phyloP scores from a whole-genome alignment of 441 rosid genomes.

The Populus tomentosa region DNA sequence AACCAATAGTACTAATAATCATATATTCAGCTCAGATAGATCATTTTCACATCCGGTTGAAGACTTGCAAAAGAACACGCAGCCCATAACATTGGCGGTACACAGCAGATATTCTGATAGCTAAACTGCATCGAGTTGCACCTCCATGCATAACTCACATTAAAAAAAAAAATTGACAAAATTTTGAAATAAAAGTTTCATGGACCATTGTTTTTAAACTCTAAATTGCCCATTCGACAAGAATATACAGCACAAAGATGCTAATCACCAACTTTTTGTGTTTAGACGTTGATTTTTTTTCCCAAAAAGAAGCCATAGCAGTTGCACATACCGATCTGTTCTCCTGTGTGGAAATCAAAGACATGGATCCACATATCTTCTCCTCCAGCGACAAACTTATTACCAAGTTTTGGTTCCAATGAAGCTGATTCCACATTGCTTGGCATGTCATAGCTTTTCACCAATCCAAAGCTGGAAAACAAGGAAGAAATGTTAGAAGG shows the following conservation, averaged over 20 bases:
- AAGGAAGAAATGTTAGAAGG: neutral
- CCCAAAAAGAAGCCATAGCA: neutral
- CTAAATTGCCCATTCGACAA: neutral
- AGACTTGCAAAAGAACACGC: neutral
- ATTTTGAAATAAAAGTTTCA: neutral
- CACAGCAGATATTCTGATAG: neutral
- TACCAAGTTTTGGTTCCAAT: constrained; percentile 83
- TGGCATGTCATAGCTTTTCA: constrained; percentile 64
- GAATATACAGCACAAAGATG: neutral
- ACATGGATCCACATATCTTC: constrained; percentile 65
- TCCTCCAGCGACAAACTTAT: constrained; percentile 86
- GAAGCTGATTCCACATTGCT: constrained; percentile 89
- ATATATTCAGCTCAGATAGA: neutral
- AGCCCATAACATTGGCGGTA: neutral
- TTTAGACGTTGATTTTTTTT: neutral
- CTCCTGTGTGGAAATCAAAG: constrained; percentile 89
- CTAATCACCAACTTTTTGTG: neutral
- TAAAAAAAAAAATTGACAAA: neutral
- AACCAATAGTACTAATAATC: neutral
- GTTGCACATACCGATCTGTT: constrained; percentile 65
- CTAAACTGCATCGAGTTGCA: neutral
- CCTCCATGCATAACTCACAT: neutral
- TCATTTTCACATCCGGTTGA: neutral
- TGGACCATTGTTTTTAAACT: neutral
- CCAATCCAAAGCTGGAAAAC: constrained; percentile 49